Conservation (phyloP, 1,284 basidiomycete genomes). For the Fistulina hepatica region DNA sequence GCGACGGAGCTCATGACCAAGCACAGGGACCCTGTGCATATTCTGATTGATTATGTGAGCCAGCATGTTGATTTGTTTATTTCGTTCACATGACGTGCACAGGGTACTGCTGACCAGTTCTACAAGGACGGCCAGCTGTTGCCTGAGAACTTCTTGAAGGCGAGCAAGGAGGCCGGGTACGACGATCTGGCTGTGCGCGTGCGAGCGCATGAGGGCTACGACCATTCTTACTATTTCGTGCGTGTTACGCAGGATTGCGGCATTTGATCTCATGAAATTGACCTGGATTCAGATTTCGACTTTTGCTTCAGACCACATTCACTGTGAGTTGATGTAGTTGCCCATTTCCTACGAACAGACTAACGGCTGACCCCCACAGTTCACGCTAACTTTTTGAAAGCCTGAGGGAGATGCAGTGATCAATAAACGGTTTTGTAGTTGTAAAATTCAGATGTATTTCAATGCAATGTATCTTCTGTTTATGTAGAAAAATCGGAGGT, state of each 20-base stretch:
- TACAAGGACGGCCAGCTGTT: slow-evolving; percentile 80
- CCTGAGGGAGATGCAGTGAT: too few species aligned
- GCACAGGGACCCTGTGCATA: slow-evolving; percentile 57
- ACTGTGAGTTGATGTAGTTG: slow-evolving; percentile 33
- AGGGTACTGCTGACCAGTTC: slow-evolving; percentile 84
- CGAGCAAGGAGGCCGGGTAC: slow-evolving; percentile 63
- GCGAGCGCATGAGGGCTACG: slow-evolving; percentile 80
- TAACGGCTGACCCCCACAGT: slow-evolving; percentile 31
- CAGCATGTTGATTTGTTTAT: neutral
- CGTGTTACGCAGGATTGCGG: slow-evolving; percentile 25
- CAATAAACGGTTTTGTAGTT: too few species aligned
- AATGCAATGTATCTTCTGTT: too few species aligned
- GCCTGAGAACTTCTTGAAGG: slow-evolving; percentile 80
- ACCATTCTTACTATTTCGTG: slow-evolving; percentile 91
- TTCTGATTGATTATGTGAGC: slow-evolving; percentile 76
- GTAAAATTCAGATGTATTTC: slow-evolving; percentile 1
- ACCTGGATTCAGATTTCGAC: slow-evolving; percentile 52
- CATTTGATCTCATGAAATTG: slow-evolving; percentile 20
- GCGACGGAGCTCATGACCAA: slow-evolving; percentile 75
- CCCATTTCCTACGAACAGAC: slow-evolving; percentile 6
- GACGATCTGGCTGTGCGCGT: slow-evolving; percentile 72
- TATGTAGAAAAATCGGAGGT: too few species aligned
- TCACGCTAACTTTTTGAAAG: slow-evolving; percentile 70
- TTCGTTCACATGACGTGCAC: slow-evolving; percentile 5
- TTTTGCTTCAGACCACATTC: slow-evolving; percentile 57